Base-by-base conservation (phyloP, 1,284 basidiomycete species). In the Malassezia restricta region DNA sequence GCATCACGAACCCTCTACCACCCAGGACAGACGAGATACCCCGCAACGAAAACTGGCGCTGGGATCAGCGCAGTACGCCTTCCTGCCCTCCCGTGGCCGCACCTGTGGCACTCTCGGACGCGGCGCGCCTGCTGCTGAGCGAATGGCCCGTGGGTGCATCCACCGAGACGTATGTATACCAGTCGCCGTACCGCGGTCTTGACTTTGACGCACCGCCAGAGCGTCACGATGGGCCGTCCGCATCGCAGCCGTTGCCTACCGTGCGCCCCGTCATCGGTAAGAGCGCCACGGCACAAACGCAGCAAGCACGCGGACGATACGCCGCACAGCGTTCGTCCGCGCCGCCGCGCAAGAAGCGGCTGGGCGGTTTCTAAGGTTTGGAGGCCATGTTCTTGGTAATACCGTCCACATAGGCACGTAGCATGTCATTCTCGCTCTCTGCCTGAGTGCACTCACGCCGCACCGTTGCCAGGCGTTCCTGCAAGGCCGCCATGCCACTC, bases 371-470 rank as follows among this genome's bases (percentile, higher is more conserved):
- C 31, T 55, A 49, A 42, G 5, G 33, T 44, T 66, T 66, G 0
- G 69, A 64, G 7, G 70, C 70, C n/a, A 73, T 51, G 47, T 64
- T 71, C 57, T 71, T 73, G 45, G 69, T 73, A 45, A 73, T 68
- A 39, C 64, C 65, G 45, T 73, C 70, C 17, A 71, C 66, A 49
- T 73, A 73, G 6, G 64, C 63, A 56, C 71, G 70, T 14, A 73
- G 57, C 63, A 66, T 68, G 43, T 70, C 68, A 52, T 73, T 73
- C 47, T 73, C 67, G 8, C 63, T 61, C 47, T 71, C 70, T 2
- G 65, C 63, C 45, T 71, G 68, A 20, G 48, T 57, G 54, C 69
- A 71, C 31, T 73, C 70, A 7, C 59, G 59, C 57, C 70, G 62
- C 35, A 71, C 70, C 7, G 56, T 45, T 11, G 46, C 40, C 24